Conservation (phyloP, 495 filamentous ascomycete species). For the Penicillium canescens region DNA sequence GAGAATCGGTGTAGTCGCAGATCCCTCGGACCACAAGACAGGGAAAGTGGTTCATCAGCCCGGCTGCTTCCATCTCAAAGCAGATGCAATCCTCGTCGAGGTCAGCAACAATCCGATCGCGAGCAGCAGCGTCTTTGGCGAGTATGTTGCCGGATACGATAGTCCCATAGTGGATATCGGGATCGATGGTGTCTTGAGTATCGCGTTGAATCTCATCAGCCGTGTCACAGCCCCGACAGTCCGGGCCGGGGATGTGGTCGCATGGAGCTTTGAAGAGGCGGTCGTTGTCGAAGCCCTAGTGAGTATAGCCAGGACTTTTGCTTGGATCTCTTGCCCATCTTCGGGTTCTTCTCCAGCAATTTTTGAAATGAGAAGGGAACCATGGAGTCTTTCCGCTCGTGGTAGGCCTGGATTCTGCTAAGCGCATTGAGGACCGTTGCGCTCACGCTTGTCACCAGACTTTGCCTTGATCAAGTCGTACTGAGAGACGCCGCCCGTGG, state of each 20-base stretch:
- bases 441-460: constrained; percentile 4
- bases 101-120: constrained; percentile 11
- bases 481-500: constrained; percentile 16
- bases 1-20: constrained; percentile 39
- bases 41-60: constrained; percentile 34
- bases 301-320: constrained; percentile 2
- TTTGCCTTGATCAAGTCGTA: constrained; percentile 21
- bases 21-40: constrained; percentile 40
- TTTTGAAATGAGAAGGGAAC: constrained; percentile 18
- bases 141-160: constrained; percentile 25
- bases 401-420: constrained; percentile 19
- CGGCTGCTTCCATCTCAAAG: constrained; percentile 44
- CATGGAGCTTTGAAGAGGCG: constrained; percentile 11
- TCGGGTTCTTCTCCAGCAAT: constrained; percentile 18
- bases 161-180: constrained; percentile 20
- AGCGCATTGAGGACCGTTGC: constrained; percentile 22
- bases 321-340: constrained; percentile 8
- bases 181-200: constrained; percentile 12
- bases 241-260: constrained; percentile 1
- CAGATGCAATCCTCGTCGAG: constrained; percentile 9
- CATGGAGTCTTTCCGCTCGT: constrained; percentile 15
- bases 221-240: constrained; percentile 14
- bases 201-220: constrained; percentile 12
- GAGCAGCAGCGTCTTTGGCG: constrained; percentile 15
- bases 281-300: constrained; percentile 14